Evolutionary conservation across 805 yeast species (phyloP), one percentile per base, ranked within the genome.

Genomic region (Saccharomycopsis schoenii): DNA sequence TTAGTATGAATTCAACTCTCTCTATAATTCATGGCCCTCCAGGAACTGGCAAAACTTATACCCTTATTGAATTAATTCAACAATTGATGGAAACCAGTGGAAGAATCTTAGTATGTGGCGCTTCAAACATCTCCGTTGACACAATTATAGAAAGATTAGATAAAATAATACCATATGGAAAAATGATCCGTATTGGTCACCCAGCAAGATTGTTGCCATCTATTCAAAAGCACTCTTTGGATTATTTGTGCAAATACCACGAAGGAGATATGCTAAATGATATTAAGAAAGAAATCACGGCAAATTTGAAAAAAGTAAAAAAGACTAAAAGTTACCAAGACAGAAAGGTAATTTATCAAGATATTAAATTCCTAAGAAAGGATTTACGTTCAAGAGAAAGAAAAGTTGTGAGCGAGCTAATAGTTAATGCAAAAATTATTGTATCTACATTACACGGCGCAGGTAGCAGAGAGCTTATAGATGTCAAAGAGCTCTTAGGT

Each of bases 41-140:
- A 4, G 92, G 92, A 0, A 85, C 92, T 0, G 93, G 93, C 2
- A 82, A 83, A 62, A 93, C 98, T 0, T 86, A 85, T 64, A 92
- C 97, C 0, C 67, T 93, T 5, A 83, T 92, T 10, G 97, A 93
- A 68, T 74, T 89, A 8, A 84, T 91, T 42, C 81, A 86, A 58
- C 97, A 92, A 68, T 74, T 90, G 58, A 77, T 83, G 0, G 75
- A 74, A 9, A 73, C 72, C 37, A 81, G 81, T 8, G 54, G 52
- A 1, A 71, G 91, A 55, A 84, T 93, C 0, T 74, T 93, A 36
- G 92, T 93, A 0, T 92, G 97, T 74, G 97, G 97, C 0, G 96
- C 98, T 0, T 91, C 97, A 0, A 93, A 93, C 70, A 85, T 91
- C 15, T 83, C 97, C 0, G 96, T 92, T 0, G 98, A 93, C 70